These are phyloP conservation scores for Suillus weaverae DNA, from an alignment of 768 basidiomycete species.

Conservation along the genomic window DNA sequence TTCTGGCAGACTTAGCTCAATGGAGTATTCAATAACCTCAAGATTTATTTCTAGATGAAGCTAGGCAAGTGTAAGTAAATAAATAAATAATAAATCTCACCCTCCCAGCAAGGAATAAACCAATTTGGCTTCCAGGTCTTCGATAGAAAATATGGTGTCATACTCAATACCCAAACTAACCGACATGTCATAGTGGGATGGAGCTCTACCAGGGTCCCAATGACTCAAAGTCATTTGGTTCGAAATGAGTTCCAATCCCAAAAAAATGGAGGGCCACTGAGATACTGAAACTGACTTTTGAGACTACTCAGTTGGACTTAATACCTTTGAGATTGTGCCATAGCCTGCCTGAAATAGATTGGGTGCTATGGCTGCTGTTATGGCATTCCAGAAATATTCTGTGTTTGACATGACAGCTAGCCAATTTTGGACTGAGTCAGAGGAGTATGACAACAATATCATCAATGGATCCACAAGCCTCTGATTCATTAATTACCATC, in stretches of 20 bases:
- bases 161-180: conserved; percentile 8
- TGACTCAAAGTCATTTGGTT: conserved; percentile 1
- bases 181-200: conserved; percentile 5
- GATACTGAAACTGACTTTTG: not conserved
- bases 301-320: not conserved
- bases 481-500: not conserved
- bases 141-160: not conserved
- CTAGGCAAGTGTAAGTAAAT: not conserved
- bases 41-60: no score
- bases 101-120: not conserved
- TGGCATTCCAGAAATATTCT: not conserved
- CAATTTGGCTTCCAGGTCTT: not conserved
- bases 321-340: not conserved
- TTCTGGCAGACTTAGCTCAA: no score
- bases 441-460: not conserved
- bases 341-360: not conserved
- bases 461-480: not conserved
- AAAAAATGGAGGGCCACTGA: conserved; percentile 9
- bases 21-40: no score
- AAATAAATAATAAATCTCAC: conserved; percentile 1
- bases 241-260: conserved; percentile 2
- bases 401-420: not conserved
- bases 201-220: not conserved
- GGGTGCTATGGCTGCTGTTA: not conserved
- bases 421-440: not conserved